phyloP scores from a whole-genome alignment of 2,329 filamentous ascomycete species.

The Hysterium pulicare region DNA sequence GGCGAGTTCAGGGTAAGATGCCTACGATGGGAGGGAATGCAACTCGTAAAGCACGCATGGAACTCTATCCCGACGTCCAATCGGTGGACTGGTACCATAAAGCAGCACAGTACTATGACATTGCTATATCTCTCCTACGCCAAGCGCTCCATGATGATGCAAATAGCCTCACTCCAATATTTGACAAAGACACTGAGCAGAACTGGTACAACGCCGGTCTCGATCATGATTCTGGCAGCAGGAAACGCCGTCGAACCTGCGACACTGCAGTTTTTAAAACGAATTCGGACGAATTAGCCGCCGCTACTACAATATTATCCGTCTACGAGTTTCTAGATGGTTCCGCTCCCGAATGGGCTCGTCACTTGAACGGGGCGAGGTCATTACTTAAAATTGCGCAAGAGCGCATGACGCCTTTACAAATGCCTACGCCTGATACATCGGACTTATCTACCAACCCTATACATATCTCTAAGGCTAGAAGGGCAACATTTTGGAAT shows the following conservation, averaged over 20 bases:
- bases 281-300: slow-evolving; percentile 59
- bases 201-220: slow-evolving; percentile 8
- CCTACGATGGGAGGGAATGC: slow-evolving; percentile 49
- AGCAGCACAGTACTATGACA: slow-evolving; percentile 59
- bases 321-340: slow-evolving; percentile 67
- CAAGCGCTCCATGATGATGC: slow-evolving; percentile 34
- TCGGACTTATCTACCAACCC: slow-evolving; percentile 21
- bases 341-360: slow-evolving; percentile 60
- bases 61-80: slow-evolving; percentile 48
- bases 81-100: slow-evolving; percentile 59
- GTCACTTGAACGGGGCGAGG: slow-evolving; percentile 64
- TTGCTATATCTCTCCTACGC: slow-evolving; percentile 50
- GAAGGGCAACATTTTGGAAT: slow-evolving; percentile 64
- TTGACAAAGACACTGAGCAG: slow-evolving; percentile 23
- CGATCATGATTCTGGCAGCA: slow-evolving; percentile 13
- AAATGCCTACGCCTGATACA: slow-evolving; percentile 40
- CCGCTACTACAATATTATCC: slow-evolving; percentile 64
- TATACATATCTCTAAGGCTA: slow-evolving; percentile 49
- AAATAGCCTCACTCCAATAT: slow-evolving; percentile 22
- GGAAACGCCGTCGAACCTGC: slow-evolving; percentile 45
- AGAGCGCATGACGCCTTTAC: slow-evolving; percentile 46
- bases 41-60: slow-evolving; percentile 49
- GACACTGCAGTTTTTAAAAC: slow-evolving; percentile 36
- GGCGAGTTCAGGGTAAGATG: slow-evolving; percentile 52
- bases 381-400: slow-evolving; percentile 57